Conservation (phyloP, 345 rosid species). For the Eutrema yunnanense region DNA sequence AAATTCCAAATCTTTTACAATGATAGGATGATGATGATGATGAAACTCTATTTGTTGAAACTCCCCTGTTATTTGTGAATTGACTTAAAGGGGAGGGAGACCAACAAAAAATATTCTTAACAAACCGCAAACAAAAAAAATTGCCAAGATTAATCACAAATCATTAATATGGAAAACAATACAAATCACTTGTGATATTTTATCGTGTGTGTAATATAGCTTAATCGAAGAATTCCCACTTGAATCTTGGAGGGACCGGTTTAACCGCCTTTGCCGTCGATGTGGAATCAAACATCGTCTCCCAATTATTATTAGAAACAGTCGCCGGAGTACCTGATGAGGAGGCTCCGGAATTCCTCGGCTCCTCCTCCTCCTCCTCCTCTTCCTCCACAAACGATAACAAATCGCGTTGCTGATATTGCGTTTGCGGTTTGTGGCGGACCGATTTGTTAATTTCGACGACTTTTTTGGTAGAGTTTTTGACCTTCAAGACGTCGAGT, state of each 20-base stretch:
- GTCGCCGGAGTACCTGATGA: conserved; percentile 43
- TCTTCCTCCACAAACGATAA: conserved; percentile 31
- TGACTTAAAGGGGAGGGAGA: conserved; percentile 12
- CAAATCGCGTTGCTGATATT: conserved; percentile 23
- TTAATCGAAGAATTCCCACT: conserved; percentile 87
- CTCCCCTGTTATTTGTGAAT: conserved; percentile 16
- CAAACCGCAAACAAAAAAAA: conserved; percentile 15
- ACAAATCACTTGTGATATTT: conserved; percentile 15
- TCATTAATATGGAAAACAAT: conserved; percentile 7
- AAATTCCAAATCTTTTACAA: conserved; percentile 21
- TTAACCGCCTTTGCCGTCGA: conserved; percentile 32
- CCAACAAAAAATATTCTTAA: conserved; percentile 10
- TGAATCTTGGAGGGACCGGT: conserved; percentile 60
- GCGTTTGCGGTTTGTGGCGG: conserved; percentile 32
- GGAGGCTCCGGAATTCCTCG: conserved; percentile 35
- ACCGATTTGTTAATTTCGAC: conserved; percentile 37
- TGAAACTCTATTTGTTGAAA: conserved; percentile 20
- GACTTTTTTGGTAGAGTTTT: conserved; percentile 48
- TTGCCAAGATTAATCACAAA: conserved; percentile 25
- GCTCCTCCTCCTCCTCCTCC: conserved; percentile 9
- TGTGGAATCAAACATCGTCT: conserved; percentile 60
- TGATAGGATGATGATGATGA: conserved; percentile 19
- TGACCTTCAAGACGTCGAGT: conserved; percentile 72
- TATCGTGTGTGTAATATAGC: conserved; percentile 12
- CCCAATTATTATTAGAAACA: conserved; percentile 64